Conservation (phyloP, 2,329 filamentous ascomycete species). For the Ophiostoma novo-ulmi region DNA sequence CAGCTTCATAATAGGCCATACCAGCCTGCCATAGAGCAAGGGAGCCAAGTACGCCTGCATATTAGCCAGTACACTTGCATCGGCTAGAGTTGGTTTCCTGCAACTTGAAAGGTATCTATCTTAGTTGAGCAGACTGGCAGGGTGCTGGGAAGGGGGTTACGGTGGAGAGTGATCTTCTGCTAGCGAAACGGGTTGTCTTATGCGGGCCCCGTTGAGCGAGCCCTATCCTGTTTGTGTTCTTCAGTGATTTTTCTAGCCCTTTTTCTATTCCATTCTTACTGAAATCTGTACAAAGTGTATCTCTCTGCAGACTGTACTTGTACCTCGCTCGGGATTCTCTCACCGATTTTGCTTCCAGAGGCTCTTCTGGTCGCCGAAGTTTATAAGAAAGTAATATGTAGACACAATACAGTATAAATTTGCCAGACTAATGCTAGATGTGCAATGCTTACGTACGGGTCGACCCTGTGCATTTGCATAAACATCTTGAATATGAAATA, state of each 20-base stretch:
- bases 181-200: slow-evolving; percentile 11
- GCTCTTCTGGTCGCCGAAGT: background rate
- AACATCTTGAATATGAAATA: background rate
- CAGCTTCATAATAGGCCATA: too few species aligned
- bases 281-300: background rate
- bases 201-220: background rate
- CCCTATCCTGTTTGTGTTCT: background rate
- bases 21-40: too few species aligned
- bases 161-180: slow-evolving; percentile 17
- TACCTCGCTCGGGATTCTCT: background rate
- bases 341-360: background rate
- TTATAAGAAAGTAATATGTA: background rate
- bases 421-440: background rate
- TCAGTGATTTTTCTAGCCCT: background rate
- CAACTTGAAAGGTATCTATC: background rate
- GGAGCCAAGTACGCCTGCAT: background rate
- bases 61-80: background rate
- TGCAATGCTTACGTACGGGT: background rate
- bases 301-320: background rate
- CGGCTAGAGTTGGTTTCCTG: too few species aligned
- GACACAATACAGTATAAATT: background rate
- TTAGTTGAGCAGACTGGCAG: background rate
- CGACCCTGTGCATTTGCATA: background rate
- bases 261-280: background rate
- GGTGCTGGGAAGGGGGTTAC: background rate